Conservation (phyloP, 2,329 filamentous ascomycete species). For the Boeremia lycopersici region DNA sequence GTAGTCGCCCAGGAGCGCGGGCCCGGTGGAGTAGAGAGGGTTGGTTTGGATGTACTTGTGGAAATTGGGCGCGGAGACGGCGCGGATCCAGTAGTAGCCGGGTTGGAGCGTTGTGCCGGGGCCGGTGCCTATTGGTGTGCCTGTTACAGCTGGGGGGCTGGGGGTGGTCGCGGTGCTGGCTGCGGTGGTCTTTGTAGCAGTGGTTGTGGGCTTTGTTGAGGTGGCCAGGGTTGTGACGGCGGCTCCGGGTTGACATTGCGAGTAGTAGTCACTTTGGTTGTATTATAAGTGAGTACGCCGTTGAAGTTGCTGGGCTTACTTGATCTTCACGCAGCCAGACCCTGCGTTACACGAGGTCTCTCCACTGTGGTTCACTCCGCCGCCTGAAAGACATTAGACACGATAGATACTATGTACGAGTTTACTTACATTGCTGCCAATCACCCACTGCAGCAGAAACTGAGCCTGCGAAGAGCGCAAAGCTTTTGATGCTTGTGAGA, state of each 20-base stretch:
- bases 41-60: conserved; percentile 50
- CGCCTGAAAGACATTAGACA: conserved; percentile 27
- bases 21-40: conserved; percentile 49
- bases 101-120: conserved; percentile 56
- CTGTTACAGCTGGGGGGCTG: conserved; percentile 29
- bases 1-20: conserved; percentile 59
- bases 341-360: conserved; percentile 32
- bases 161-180: conserved; percentile 18
- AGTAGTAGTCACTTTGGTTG: conserved; percentile 42
- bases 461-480: conserved; percentile 33
- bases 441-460: conserved; percentile 34
- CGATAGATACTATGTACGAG: rapidly evolving
- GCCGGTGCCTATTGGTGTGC: conserved; percentile 37
- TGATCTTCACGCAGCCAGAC: conserved; percentile 41
- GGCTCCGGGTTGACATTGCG: conserved; percentile 50
- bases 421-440: conserved; percentile 44
- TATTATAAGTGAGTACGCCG: background rate
- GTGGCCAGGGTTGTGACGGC: conserved; percentile 18
- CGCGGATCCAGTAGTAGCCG: conserved; percentile 63
- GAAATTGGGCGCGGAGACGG: conserved; percentile 60
- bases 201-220: conserved; percentile 16
- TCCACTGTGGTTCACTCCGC: conserved; percentile 36
- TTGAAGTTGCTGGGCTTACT: conserved; percentile 21
- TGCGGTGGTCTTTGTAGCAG: conserved; percentile 7
- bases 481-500: conserved; percentile 19